Conservation (phyloP, 257 asterid genomes). For the Pogostemon cablin region DNA sequence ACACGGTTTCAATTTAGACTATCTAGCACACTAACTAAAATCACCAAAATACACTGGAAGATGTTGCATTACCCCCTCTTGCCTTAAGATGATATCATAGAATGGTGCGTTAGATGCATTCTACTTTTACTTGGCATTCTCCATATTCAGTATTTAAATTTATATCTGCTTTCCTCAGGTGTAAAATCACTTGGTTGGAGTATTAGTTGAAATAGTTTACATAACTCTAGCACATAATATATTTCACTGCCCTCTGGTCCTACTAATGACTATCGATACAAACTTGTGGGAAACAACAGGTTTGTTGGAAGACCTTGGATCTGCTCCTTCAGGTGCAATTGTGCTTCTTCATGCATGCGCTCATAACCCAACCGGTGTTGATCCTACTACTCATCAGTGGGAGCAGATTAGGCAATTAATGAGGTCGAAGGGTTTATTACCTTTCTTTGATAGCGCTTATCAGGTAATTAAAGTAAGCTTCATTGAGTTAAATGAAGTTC, state of each 20-base stretch:
- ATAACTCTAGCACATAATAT: background rate
- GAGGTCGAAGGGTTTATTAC: constrained; percentile 81
- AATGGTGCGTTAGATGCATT: background rate
- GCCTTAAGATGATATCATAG: background rate
- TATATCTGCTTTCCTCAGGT: background rate
- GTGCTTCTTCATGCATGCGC: constrained; percentile 99
- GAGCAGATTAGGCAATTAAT: constrained; percentile 82
- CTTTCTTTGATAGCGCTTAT: constrained; percentile 98
- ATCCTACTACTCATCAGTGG: constrained; percentile 95
- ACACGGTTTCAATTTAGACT: background rate
- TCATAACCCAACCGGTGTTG: constrained; percentile 99
- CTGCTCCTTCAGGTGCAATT: constrained; percentile 93
- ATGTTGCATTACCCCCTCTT: background rate
- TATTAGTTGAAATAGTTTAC: constrained; percentile 6
- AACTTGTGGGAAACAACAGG: constrained; percentile 51
- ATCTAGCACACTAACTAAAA: background rate
- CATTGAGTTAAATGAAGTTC: constrained; percentile 12
- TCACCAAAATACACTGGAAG: background rate
- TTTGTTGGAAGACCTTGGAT: constrained; percentile 91
- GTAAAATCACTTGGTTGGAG: background rate
- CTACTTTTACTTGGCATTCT: background rate
- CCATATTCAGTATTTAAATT: background rate
- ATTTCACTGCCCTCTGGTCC: background rate
- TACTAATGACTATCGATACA: background rate
- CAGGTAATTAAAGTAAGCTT: constrained; percentile 56